phyloP scores from a whole-genome alignment of 176 grass and related monocot species.

The Carex parvula region DNA sequence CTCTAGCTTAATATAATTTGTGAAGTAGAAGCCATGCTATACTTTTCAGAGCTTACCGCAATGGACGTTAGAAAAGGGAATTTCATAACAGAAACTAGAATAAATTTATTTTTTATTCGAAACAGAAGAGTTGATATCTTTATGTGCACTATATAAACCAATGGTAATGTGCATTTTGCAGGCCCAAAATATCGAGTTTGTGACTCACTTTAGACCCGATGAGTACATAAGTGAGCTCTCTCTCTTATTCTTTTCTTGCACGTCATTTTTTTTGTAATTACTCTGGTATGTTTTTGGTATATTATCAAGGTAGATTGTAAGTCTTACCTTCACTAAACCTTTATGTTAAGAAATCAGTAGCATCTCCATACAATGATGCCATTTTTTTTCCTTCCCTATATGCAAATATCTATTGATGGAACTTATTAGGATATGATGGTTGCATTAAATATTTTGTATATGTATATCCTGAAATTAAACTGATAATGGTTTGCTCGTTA shows the following conservation, averaged over 20 bases:
- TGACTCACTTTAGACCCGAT: not conserved
- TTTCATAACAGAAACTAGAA: not conserved
- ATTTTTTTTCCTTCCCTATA: not conserved
- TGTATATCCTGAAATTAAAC: not conserved
- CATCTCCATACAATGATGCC: not conserved
- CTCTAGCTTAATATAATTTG: not conserved
- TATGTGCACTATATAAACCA: not conserved
- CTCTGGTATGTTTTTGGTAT: not conserved
- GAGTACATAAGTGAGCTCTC: constrained; percentile 21
- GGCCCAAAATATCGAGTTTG: constrained; percentile 21
- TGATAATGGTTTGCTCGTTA: not conserved
- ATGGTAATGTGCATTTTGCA: constrained; percentile 6
- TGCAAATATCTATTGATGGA: not conserved
- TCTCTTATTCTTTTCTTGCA: not conserved
- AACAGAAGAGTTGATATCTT: not conserved
- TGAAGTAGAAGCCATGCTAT: not conserved
- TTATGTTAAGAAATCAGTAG: not conserved
- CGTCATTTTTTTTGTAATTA: not conserved
- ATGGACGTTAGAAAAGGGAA: not conserved
- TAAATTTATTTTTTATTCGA: constrained; percentile 3
- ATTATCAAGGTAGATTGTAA: not conserved
- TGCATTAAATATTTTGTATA: not conserved
- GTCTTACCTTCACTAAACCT: not conserved
- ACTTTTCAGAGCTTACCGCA: not conserved
- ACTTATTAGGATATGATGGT: not conserved